phyloP scores from a whole-genome alignment of 1,139 yeast species.

The Suhomyces panamericanus region DNA sequence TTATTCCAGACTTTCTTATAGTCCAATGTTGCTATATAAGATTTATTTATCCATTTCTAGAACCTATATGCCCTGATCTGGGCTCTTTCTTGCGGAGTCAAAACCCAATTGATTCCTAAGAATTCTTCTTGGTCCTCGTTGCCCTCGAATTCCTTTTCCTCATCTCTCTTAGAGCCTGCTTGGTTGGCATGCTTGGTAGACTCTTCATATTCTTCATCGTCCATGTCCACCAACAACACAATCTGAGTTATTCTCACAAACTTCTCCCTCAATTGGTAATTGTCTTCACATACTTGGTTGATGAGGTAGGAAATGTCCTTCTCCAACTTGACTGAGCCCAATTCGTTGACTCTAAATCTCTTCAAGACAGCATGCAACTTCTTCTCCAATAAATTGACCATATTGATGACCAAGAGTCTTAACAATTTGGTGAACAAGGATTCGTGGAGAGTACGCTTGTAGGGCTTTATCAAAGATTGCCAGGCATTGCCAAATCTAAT shows the following conservation, averaged over 20 bases:
- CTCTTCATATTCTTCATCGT: slow-evolving; percentile 67
- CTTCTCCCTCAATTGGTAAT: slow-evolving; percentile 72
- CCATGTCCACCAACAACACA: slow-evolving; percentile 78
- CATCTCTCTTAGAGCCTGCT: slow-evolving; percentile 10
- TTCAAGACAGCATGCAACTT: slow-evolving; percentile 66
- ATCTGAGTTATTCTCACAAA: slow-evolving; percentile 83
- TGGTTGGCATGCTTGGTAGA: slow-evolving; percentile 27
- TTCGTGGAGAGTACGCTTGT: slow-evolving; percentile 55
- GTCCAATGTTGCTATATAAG: too few species aligned
- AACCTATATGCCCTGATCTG: slow-evolving; percentile 51
- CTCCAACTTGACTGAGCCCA: slow-evolving; percentile 84
- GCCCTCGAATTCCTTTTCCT: slow-evolving; percentile 28
- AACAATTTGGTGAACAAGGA: slow-evolving; percentile 50
- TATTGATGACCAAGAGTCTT: slow-evolving; percentile 52
- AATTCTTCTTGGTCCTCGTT: slow-evolving; percentile 32
- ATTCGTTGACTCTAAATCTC: slow-evolving; percentile 62
- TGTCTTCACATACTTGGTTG: slow-evolving; percentile 57
- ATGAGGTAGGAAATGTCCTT: slow-evolving; percentile 77
- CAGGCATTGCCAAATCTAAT: slow-evolving; percentile 60
- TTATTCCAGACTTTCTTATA: too few species aligned
- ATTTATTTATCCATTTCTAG: slow-evolving; percentile 1
- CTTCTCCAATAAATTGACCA: slow-evolving; percentile 57
- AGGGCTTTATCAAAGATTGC: slow-evolving; percentile 66
- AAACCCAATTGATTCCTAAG: slow-evolving; percentile 71
- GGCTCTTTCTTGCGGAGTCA: slow-evolving; percentile 73